Evolutionary conservation across 176 grass and related monocot species (phyloP).

Genomic region (Neostapfia colusana): DNA sequence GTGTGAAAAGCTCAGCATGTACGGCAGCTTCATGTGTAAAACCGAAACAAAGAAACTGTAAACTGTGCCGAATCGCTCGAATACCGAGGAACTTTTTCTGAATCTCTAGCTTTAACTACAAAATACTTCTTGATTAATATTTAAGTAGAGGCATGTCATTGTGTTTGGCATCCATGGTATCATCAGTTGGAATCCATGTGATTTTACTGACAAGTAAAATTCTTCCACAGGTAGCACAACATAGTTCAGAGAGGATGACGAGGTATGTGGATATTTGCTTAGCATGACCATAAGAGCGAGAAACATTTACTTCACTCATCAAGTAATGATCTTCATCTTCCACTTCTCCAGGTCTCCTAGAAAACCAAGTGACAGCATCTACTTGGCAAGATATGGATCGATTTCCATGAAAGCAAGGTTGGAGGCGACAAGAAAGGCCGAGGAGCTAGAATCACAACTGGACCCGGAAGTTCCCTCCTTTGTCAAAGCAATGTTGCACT

Average conservation of each 20-base stretch:
- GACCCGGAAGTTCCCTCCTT: conserved; percentile 59
- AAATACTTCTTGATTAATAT: neutral
- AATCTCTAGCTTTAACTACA: neutral
- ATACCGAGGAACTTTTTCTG: neutral
- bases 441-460: conserved; percentile 66
- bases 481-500: conserved; percentile 76
- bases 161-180: neutral
- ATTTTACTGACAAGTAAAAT: conserved; percentile 13
- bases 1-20: neutral
- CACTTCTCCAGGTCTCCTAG: conserved; percentile 47
- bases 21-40: neutral
- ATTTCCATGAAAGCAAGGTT: conserved; percentile 60
- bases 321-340: neutral
- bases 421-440: conserved; percentile 61
- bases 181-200: neutral
- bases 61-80: neutral
- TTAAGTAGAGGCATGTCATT: neutral
- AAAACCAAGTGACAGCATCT: conserved; percentile 49
- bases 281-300: neutral
- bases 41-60: neutral
- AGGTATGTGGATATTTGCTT: conserved; percentile 45
- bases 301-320: conserved; percentile 14
- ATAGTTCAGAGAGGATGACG: conserved; percentile 37
- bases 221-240: conserved; percentile 37
- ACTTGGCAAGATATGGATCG: conserved; percentile 43